A percentile compares a stretch with the other conserved stretches of the same genome.
Evolutionary conservation across 345 rosid species (phyloP).

Genomic region (Hibiscus tridactylites): DNA sequence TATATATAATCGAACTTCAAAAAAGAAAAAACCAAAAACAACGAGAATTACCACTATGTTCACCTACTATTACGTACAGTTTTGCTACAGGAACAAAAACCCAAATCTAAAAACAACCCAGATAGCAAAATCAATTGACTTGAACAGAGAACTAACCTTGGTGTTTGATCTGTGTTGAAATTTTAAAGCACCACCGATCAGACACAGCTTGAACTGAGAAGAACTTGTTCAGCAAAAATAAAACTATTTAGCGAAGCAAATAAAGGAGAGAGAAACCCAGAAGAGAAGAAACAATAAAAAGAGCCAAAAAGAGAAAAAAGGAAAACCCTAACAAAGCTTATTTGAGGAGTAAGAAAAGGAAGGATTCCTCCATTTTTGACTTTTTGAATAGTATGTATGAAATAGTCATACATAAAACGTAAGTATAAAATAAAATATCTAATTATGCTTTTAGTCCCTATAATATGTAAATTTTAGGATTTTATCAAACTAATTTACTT

Average conservation of each 20-base stretch:
- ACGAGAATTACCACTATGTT: neutral
- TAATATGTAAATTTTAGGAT: too few relatives aligned
- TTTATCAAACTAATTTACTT: too few relatives aligned
- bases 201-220: neutral
- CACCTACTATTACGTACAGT: neutral
- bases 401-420: neutral
- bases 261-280: neutral
- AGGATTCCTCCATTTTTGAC: neutral
- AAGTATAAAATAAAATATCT: neutral
- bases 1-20: neutral
- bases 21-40: neutral
- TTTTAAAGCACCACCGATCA: neutral
- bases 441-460: too few relatives aligned
- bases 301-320: neutral
- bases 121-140: neutral
- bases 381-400: neutral
- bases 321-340: slow-evolving; percentile 1
- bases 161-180: neutral
- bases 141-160: neutral
- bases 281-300: neutral
- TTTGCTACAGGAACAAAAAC: neutral
- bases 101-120: neutral
- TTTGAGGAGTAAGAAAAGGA: neutral
- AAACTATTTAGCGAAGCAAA: neutral
- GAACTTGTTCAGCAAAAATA: neutral